Evolutionary conservation across 345 rosid species (phyloP).

Genomic region (Eucalyptus grandis): DNA sequence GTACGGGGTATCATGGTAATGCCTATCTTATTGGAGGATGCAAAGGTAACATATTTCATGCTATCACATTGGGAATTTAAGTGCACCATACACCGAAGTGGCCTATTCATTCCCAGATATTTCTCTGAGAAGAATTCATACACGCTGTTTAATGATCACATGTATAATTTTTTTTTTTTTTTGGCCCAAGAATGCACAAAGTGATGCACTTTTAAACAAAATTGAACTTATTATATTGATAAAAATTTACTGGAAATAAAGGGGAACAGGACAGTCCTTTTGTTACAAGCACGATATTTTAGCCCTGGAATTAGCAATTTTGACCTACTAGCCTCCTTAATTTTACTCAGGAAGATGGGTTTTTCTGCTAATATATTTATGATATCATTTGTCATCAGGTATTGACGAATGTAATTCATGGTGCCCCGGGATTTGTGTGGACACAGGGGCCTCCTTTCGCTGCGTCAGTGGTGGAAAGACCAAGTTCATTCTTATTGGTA

Average conservation of each 20-base stretch:
- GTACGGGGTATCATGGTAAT: accelerated
- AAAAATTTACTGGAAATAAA: not conserved
- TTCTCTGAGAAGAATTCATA: accelerated
- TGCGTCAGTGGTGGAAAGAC: not conserved
- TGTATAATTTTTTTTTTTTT: not conserved
- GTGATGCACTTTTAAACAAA: not conserved
- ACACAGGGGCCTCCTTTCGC: not conserved
- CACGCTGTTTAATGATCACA: too few species aligned
- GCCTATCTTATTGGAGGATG: accelerated
- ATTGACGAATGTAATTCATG: too few species aligned
- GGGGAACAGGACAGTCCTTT: not conserved
- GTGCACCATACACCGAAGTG: too few species aligned
- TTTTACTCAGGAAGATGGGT: not conserved
- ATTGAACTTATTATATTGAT: not conserved
- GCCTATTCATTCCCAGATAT: too few species aligned
- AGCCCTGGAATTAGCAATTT: not conserved
- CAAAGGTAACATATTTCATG: too few species aligned
- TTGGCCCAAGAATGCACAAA: not conserved
- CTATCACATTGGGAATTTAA: too few species aligned
- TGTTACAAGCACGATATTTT: not conserved
- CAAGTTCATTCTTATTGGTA: too few species aligned
- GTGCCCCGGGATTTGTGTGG: not conserved
- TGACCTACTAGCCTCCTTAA: not conserved
- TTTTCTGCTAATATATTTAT: too few species aligned
- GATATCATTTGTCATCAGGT: too few species aligned